Percentiles rank a stretch among this genome's conserved stretches.
Conservation (phyloP, 2,329 filamentous ascomycete species). For the Fusarium tanahbumbuense region DNA sequence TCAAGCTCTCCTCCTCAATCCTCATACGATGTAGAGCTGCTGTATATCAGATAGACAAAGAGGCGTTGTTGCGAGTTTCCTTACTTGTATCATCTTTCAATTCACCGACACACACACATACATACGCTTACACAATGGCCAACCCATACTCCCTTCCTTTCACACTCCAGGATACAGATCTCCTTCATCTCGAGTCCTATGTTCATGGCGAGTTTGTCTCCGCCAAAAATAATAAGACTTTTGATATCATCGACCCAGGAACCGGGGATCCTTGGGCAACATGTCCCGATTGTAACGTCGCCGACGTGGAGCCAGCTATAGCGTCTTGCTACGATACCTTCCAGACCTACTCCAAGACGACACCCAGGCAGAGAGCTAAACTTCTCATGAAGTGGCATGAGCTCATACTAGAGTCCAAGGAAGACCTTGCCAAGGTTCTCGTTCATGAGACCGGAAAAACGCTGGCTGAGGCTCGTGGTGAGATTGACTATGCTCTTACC, state of each 20-base stretch:
- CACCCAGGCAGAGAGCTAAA: constrained; percentile 49
- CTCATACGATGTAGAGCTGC: background rate
- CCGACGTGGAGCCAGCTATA: constrained; percentile 47
- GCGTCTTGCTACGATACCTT: background rate
- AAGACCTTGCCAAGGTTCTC: constrained; percentile 54
- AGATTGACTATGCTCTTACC: constrained; percentile 65
- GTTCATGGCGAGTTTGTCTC: constrained; percentile 4
- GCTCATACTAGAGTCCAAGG: constrained; percentile 43
- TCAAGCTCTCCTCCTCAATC: background rate
- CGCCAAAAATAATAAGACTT: background rate
- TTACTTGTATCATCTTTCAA: background rate
- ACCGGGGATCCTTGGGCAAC: background rate
- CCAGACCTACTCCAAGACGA: constrained; percentile 53
- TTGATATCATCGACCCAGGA: constrained; percentile 16
- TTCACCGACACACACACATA: background rate
- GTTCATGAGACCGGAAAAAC: constrained; percentile 68
- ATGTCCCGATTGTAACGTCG: constrained; percentile 4
- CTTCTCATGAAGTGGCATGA: constrained; percentile 53
- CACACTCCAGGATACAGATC: background rate
- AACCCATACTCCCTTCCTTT: background rate
- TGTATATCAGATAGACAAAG: background rate
- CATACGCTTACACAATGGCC: background rate
- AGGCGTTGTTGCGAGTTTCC: no score
- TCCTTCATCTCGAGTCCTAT: background rate
- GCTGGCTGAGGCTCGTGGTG: constrained; percentile 63